Base-by-base conservation (phyloP, 179 eudicot genomes). In the Silene noctiflora region DNA sequence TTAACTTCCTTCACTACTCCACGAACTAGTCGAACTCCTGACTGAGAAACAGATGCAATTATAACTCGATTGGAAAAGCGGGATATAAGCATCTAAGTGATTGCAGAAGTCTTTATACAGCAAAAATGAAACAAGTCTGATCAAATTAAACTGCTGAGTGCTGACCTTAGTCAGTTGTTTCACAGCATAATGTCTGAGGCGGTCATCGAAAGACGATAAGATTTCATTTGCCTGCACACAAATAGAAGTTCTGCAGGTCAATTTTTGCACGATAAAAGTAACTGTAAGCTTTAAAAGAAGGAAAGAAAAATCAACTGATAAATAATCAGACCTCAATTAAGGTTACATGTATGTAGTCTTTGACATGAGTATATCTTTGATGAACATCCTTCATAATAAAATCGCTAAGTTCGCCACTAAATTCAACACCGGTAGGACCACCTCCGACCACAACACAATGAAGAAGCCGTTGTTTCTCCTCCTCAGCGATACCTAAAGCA, bases 371-470 rank as follows among this genome's bases (percentile, higher is more conserved):
- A 78, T 96, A 96, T 89, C 87, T 90, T 81, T 90, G 85, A 74
- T 77, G 90, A 71, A 93, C 98, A 85, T 96, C 99, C 76, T 65
- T 91, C 85, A 82, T 81, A 35, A 96, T 93, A 75, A 96, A 96
- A 84, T 96, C 99, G 79, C 98, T 93, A 33, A 96, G 94, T 82
- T 96, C 99, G 31, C 98, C 98, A 58, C 98, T 93, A 73, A 96
- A 93, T 88, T 96, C 99, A 71, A 96, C 99, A 69, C 99, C 99
- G 7, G 99, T 93, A 1, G 99, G 99, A 77, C 99, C 98, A 64
- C 99, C 99, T 51, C 99, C 99, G 67, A 96, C 98, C 60, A 96
- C 97, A 79, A 95, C 99, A 73, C 94, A 96, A 72, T 93, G 98
- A 46, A 96, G 83, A 66, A 93, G 90, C 81, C 94, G 88, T 25